Evolutionary conservation across 768 basidiomycete genomes (phyloP).

Genomic region (Thelephora ganbajun): DNA sequence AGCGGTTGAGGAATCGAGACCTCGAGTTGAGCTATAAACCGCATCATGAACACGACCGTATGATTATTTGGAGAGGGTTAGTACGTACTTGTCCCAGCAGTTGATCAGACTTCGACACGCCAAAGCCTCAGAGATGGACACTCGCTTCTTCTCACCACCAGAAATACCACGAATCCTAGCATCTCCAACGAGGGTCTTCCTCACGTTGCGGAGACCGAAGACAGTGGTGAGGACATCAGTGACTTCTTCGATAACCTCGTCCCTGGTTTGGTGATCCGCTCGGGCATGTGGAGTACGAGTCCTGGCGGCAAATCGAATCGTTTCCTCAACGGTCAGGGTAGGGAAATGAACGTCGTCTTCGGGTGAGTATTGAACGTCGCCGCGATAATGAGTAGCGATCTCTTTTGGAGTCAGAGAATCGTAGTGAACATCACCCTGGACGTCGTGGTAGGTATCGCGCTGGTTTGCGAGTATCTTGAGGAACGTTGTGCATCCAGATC

Average conservation of each 20-base stretch:
- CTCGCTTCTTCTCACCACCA: conserved; percentile 68
- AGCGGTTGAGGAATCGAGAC: conserved; percentile 40
- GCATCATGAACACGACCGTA: neutral
- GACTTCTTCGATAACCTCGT: conserved; percentile 26
- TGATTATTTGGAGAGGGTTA: no score
- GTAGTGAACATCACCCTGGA: conserved; percentile 63
- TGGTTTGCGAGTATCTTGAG: conserved; percentile 74
- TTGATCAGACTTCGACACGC: conserved; percentile 47
- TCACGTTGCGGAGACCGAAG: conserved; percentile 64
- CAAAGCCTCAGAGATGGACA: conserved; percentile 64
- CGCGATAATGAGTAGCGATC: conserved; percentile 51
- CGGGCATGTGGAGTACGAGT: conserved; percentile 53
- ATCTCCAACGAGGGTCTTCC: conserved; percentile 66
- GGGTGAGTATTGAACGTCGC: conserved; percentile 70
- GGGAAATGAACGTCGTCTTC: conserved; percentile 85
- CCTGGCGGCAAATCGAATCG: conserved; percentile 53
- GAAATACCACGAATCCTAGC: conserved; percentile 61
- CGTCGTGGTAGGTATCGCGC: conserved; percentile 47
- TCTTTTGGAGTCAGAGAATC: conserved; percentile 59
- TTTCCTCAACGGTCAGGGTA: conserved; percentile 68
- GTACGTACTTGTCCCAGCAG: conserved; percentile 65
- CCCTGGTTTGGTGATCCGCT: conserved; percentile 26
- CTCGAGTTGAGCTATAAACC: conserved; percentile 28
- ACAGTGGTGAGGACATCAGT: conserved; percentile 45
- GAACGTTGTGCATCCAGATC: conserved; percentile 74